Percentiles rank a stretch among this genome's conserved stretches.
Conservation (phyloP, 805 yeast species). For the Ogataea salicorniae region DNA sequence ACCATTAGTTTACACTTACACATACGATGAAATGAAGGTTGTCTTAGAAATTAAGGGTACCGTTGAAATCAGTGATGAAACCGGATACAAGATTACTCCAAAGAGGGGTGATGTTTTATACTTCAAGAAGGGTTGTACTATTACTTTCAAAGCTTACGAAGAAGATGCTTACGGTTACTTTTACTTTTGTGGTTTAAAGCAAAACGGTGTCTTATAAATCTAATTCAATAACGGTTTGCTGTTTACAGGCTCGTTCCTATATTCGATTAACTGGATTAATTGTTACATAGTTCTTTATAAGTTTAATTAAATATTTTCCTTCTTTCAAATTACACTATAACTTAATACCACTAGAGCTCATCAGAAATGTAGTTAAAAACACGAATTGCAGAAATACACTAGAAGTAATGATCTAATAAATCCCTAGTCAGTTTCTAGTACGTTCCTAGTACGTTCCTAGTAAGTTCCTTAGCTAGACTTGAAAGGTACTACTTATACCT, state of each 20-base stretch:
- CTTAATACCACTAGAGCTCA: background rate
- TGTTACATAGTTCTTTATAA: background rate
- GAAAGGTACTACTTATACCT: too few species aligned
- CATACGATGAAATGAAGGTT: slow-evolving; percentile 63
- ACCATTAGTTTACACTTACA: slow-evolving; percentile 57
- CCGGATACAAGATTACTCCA: slow-evolving; percentile 52
- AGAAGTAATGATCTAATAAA: too few species aligned
- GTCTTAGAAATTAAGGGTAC: slow-evolving; percentile 62
- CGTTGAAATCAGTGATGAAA: slow-evolving; percentile 54
- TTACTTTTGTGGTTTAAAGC: slow-evolving; percentile 53
- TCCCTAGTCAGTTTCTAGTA: too few species aligned
- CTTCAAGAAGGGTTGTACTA: slow-evolving; percentile 59
- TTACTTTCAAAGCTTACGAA: slow-evolving; percentile 46
- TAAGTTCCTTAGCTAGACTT: too few species aligned
- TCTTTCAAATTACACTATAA: background rate
- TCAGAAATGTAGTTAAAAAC: too few species aligned
- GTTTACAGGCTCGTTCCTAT: background rate
- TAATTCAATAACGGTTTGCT: background rate
- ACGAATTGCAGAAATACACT: too few species aligned
- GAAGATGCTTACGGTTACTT: slow-evolving; percentile 55
- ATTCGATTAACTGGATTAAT: slow-evolving; percentile 1
- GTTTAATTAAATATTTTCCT: background rate
- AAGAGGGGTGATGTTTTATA: slow-evolving; percentile 62
- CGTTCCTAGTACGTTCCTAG: too few species aligned
- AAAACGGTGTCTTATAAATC: slow-evolving; percentile 27